Evolutionary conservation across 352 stramenopile genomes (phyloP).

Genomic region (Blastocystis sp.): DNA sequence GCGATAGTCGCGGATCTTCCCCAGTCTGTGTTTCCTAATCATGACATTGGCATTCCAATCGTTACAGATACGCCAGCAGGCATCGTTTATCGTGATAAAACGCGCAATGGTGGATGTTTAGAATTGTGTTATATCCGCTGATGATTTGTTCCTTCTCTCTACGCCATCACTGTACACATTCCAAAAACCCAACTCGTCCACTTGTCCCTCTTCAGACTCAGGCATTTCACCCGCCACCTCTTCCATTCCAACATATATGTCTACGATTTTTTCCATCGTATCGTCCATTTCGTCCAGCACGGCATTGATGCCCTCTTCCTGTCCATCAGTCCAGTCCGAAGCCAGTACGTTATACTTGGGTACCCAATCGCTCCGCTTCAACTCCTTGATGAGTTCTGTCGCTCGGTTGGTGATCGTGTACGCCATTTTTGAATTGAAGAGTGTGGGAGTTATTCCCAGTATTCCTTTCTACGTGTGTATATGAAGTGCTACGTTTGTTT

Average conservation of each 20-base stretch:
- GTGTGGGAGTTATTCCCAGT: too few relatives aligned
- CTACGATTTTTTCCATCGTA: constrained; percentile 16
- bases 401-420: constrained; percentile 42
- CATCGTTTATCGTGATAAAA: constrained; percentile 61
- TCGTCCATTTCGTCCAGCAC: constrained; percentile 59
- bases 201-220: background rate
- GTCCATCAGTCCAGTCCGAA: background rate
- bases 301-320: constrained; percentile 55
- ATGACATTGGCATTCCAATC: background rate
- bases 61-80: constrained; percentile 48
- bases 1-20: constrained; percentile 29
- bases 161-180: background rate
- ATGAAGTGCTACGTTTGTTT: too few relatives aligned
- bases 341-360: constrained; percentile 32
- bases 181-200: too few relatives aligned
- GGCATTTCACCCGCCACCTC: background rate
- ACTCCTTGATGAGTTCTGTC: constrained; percentile 51
- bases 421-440: background rate
- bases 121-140: constrained; percentile 22
- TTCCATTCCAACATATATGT: constrained; percentile 45
- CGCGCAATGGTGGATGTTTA: constrained; percentile 47
- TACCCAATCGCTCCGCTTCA: constrained; percentile 59
- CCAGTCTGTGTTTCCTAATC: constrained; percentile 34
- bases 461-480: too few relatives aligned
- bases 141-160: constrained; percentile 43